Evolutionary conservation across 768 basidiomycete species (phyloP).

Genomic region (Leccinellum luteum): DNA sequence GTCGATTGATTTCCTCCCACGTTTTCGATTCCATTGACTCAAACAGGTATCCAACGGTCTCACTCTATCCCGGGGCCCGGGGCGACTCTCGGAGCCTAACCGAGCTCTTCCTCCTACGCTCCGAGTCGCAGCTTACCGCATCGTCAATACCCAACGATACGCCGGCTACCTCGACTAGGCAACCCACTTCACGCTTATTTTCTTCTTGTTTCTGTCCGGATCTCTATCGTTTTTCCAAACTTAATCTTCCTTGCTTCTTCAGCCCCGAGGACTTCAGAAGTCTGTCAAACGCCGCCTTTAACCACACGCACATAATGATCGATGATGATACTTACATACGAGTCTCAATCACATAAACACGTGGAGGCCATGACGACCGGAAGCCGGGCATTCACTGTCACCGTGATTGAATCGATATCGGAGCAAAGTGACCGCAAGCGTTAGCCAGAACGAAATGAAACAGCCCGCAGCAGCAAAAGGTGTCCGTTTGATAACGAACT

Average conservation of each 20-base stretch:
- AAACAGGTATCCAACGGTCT: not conserved
- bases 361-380: not conserved
- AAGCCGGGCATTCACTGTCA: not conserved
- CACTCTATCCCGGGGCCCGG: not conserved
- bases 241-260: not conserved
- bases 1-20: not conserved
- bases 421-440: not conserved
- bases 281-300: not conserved
- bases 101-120: not conserved
- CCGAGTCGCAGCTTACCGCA: not conserved
- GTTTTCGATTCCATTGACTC: not conserved
- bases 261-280: not conserved
- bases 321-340: not conserved
- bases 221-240: not conserved
- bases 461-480: not conserved
- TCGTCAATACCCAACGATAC: not conserved
- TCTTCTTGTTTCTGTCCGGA: not conserved
- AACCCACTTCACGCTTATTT: not conserved
- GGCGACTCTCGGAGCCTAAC: not conserved
- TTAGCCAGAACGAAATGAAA: not conserved
- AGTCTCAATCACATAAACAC: not conserved
- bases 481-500: not conserved
- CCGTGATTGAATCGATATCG: not conserved
- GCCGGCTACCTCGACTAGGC: not conserved
- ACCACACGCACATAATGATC: not conserved